Evolutionary conservation across 1,284 basidiomycete species (phyloP), one percentile per base, ranked within the genome.

Genomic region (Puccinia coronata): DNA sequence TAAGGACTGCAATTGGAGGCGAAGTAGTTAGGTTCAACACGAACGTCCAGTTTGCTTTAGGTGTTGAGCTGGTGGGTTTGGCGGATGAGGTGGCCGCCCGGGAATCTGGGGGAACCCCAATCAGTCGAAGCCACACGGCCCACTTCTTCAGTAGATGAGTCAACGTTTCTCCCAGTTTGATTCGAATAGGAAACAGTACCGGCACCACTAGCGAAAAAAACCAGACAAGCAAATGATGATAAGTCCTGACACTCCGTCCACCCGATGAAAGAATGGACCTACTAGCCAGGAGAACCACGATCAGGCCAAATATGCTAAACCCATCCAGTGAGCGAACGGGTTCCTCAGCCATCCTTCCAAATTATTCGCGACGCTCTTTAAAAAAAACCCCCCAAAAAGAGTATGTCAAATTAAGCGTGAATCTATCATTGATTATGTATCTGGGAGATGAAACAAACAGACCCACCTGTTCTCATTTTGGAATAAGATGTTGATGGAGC

Each of bases 1-100:
- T 85, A 0, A 92, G 88, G 12, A 96, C 94, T 0, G 92, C 92
- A 51, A 92, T 86, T 28, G 95, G 90, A 3, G 95, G 95, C 20
- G 78, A 80, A n/a, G 59, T 47, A 11, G 78, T 72, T 31, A 80
- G 47, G 47, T 80, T 63, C 18, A 80, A 51, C 0, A 55, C 20
- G 34, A 80, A 14, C 31, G 61, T 39, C 69, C 78, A 80, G n/a
- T 69, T 53, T 47, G 61, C 12, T 20, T n/a, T 8, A 11, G 28
- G 2, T 43, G 53, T 28, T 57, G 23, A 16, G 43, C 28, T 53
- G 70, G n/a, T 9, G 12, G n/a, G 34, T 25, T 57, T 11, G 28
- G 36, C 12, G n/a, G 49, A 2, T 53, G 31, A 16, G 23, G 25
- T 28, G 28, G 31, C 20, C 28, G 47, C 4, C 43, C 39, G 61